Evolutionary conservation across 345 rosid species (phyloP).

Genomic region (Streptanthus diversifolius): DNA sequence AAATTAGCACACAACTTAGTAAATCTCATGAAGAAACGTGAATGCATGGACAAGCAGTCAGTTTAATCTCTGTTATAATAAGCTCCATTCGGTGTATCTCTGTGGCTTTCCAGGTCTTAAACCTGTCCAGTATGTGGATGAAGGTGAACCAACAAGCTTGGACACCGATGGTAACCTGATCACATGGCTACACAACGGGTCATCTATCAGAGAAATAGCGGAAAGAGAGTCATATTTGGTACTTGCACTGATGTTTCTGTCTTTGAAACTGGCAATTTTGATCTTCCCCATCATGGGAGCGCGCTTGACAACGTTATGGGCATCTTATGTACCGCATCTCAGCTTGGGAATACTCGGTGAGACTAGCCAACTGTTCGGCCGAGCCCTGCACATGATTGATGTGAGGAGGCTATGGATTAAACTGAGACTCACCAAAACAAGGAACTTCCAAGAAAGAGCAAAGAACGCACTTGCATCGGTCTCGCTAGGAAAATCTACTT

Average conservation of each 20-base stretch:
- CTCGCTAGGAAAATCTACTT: constrained; percentile 69
- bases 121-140: constrained; percentile 46
- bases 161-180: constrained; percentile 26
- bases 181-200: constrained; percentile 36
- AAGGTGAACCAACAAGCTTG: constrained; percentile 34
- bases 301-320: constrained; percentile 58
- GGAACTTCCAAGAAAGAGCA: constrained; percentile 74
- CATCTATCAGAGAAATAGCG: constrained; percentile 43
- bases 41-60: neutral
- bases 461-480: constrained; percentile 84
- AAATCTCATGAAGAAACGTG: neutral
- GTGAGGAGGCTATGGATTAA: constrained; percentile 84
- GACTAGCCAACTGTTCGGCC: constrained; percentile 69
- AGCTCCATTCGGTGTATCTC: neutral
- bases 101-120: constrained; percentile 52
- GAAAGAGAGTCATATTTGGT: constrained; percentile 60
- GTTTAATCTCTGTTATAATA: neutral
- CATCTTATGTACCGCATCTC: constrained; percentile 50
- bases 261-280: constrained; percentile 47
- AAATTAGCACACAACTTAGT: neutral
- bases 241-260: constrained; percentile 50
- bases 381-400: constrained; percentile 61
- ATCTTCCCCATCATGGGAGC: constrained; percentile 44
- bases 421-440: constrained; percentile 64
- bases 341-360: constrained; percentile 84